Evolutionary conservation across 768 basidiomycete genomes (phyloP).

Genomic region (Hypsizygus marmoreus): DNA sequence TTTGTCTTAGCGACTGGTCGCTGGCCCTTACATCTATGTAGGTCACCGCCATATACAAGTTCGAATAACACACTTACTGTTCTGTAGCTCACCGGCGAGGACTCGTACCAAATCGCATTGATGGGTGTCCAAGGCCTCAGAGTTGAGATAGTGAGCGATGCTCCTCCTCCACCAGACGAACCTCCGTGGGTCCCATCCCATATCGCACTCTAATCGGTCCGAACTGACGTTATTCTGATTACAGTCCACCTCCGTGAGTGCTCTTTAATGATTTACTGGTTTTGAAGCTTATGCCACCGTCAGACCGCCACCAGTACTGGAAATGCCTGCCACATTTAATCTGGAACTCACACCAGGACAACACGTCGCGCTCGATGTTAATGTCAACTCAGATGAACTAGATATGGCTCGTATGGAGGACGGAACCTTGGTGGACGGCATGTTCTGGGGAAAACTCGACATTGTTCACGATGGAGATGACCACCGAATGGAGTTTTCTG

Average conservation of each 20-base stretch:
- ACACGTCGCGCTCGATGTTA: constrained; percentile 78
- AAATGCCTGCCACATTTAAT: constrained; percentile 87
- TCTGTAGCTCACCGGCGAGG: constrained; percentile 74
- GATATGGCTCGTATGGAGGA: constrained; percentile 94
- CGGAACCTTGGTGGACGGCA: constrained; percentile 80
- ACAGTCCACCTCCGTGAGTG: constrained; percentile 51
- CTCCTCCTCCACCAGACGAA: constrained; percentile 81
- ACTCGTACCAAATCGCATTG: constrained; percentile 87
- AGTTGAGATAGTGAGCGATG: constrained; percentile 85
- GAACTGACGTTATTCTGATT: constrained; percentile 16
- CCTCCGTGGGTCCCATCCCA: constrained; percentile 62
- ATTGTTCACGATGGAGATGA: constrained; percentile 78
- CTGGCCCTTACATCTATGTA: constrained; percentile 85
- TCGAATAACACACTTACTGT: constrained; percentile 9
- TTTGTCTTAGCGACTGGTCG: constrained; percentile 63
- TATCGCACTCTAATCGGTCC: constrained; percentile 21
- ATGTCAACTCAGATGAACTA: constrained; percentile 76
- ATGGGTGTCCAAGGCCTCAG: constrained; percentile 80
- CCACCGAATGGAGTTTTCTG: constrained; percentile 82
- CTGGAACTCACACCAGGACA: constrained; percentile 81
- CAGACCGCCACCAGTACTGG: constrained; percentile 71
- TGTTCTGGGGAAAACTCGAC: constrained; percentile 87
- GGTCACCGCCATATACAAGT: constrained; percentile 23
- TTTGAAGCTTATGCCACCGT: constrained; percentile 4
- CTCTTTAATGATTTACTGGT: background rate